Base-by-base conservation (phyloP, 441 rosid genomes). In the Gossypium laxum region DNA sequence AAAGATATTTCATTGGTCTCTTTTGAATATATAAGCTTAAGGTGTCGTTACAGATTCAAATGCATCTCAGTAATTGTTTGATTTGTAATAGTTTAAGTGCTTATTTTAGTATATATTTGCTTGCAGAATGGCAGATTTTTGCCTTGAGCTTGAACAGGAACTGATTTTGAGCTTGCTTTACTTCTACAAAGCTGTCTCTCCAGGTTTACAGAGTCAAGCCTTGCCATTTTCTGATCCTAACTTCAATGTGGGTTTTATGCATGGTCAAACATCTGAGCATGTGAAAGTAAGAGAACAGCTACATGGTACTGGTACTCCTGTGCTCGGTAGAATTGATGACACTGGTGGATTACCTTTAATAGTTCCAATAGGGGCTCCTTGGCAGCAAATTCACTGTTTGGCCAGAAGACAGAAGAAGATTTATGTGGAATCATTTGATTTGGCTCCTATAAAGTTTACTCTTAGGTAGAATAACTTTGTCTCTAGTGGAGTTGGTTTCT, bases 311-410 rank as follows among this genome's bases (percentile, higher is more conserved):
- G 74, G 78, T 78, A 38, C 77, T 79, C 71, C 75, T 75, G 71
- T 74, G 34, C 76, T 77, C 69, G 74, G 59, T 73, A 81, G 75
- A 84, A 85, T 75, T 73, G 82, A 78, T 43, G 76, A 75, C 68
- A 74, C 79, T 73, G 73, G 71, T 74, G 76, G 79, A 30, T 77
- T 81, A 61, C 96, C 97, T 74, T 82, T 81, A 67, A 79, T 87
- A 71, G 84, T 88, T 84, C 99, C 99, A 45, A 85, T 94, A 70
- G 99, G 99, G 73, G 99, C 97, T 75, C 99, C 99, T 74, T 89
- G 97, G 99, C 97, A 94, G 80, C 80, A 83, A 74, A 89, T 94
- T 80, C 82, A 86, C 79, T 85, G 85, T 72, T 82, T 88, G 81
- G 96, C 96, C 59, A 84, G 94, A 86, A 89, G 91, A 72, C 87